These are phyloP conservation scores for Tremellales sp. DNA, from an alignment of 1,284 basidiomycete genomes.

Conservation along the genomic window DNA sequence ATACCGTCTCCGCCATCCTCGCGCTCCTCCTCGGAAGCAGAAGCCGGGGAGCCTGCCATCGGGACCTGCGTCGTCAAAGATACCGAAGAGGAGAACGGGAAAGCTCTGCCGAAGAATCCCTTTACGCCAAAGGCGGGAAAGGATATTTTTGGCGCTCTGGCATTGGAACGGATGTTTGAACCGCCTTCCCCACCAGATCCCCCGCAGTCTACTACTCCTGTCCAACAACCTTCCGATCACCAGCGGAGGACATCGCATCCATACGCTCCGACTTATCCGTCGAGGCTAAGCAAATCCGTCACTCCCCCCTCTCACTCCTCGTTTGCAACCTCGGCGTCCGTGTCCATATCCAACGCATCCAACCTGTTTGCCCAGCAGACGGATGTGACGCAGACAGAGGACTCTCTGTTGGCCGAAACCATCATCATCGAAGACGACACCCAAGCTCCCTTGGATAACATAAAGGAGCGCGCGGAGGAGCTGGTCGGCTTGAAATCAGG, in stretches of 20 bases:
- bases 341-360: conserved; percentile 13
- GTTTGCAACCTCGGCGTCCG: conserved; percentile 18
- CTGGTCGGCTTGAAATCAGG: conserved; percentile 12
- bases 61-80: conserved; percentile 80
- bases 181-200: conserved; percentile 68
- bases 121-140: conserved; percentile 49
- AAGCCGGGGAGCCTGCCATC: conserved; percentile 9
- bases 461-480: not conserved
- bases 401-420: conserved; percentile 4
- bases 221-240: conserved; percentile 8
- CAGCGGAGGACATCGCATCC: conserved; percentile 35
- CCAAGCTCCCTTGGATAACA: not conserved
- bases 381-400: conserved; percentile 1
- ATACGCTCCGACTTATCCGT: conserved; percentile 44
- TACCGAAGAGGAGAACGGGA: conserved; percentile 59
- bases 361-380: conserved; percentile 10
- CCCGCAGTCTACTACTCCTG: conserved; percentile 8
- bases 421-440: not conserved
- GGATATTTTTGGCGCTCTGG: conserved; percentile 78
- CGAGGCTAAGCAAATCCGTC: conserved; percentile 45
- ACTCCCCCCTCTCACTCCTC: conserved; percentile 36
- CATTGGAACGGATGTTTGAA: conserved; percentile 83
- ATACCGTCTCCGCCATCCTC: conserved; percentile 18
- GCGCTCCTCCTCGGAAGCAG: conserved; percentile 20
- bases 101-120: conserved; percentile 37